phyloP scores from a whole-genome alignment of 2,329 filamentous ascomycete genomes.

The Emmonsiellopsis sp. region DNA sequence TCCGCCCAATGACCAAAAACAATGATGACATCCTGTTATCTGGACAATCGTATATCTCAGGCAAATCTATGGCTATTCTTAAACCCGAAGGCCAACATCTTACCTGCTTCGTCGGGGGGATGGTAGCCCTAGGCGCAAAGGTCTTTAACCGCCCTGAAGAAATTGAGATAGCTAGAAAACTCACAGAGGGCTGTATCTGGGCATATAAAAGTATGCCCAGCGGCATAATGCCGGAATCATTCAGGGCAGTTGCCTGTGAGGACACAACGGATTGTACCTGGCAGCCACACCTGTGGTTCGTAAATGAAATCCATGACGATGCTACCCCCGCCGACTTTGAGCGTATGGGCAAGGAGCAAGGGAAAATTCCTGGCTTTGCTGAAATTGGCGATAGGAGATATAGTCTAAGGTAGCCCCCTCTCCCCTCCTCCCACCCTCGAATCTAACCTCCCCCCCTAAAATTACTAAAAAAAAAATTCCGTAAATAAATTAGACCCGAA shows the following conservation, averaged over 20 bases:
- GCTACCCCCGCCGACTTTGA: slow-evolving; percentile 3
- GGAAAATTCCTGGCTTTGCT: slow-evolving; percentile 9
- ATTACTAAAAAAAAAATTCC: neutral
- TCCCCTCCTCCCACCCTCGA: neutral
- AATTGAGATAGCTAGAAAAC: slow-evolving; percentile 39
- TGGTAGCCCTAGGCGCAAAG: slow-evolving; percentile 45
- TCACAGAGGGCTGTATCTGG: slow-evolving; percentile 50
- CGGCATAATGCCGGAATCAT: slow-evolving; percentile 48
- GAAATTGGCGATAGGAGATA: slow-evolving; percentile 7
- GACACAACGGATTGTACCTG: slow-evolving; percentile 9
- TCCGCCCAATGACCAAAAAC: slow-evolving; percentile 62
- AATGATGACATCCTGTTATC: slow-evolving; percentile 65
- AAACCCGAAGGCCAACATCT: slow-evolving; percentile 42
- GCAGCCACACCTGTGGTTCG: slow-evolving; percentile 8
- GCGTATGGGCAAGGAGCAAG: slow-evolving; percentile 4
- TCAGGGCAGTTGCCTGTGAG: slow-evolving; percentile 34
- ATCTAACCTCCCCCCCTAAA: neutral
- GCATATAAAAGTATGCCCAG: slow-evolving; percentile 41
- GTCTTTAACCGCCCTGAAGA: slow-evolving; percentile 44
- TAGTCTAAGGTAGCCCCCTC: slow-evolving; percentile 9
- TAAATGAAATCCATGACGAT: slow-evolving; percentile 4
- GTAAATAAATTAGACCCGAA: slow-evolving; percentile 49
- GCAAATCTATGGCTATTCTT: slow-evolving; percentile 28
- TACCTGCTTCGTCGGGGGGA: slow-evolving; percentile 47
- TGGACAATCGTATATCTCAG: slow-evolving; percentile 39